These are phyloP conservation scores for Ogataea nakhonphanomensis DNA, from an alignment of 805 yeast genomes.

Conservation along the genomic window DNA sequence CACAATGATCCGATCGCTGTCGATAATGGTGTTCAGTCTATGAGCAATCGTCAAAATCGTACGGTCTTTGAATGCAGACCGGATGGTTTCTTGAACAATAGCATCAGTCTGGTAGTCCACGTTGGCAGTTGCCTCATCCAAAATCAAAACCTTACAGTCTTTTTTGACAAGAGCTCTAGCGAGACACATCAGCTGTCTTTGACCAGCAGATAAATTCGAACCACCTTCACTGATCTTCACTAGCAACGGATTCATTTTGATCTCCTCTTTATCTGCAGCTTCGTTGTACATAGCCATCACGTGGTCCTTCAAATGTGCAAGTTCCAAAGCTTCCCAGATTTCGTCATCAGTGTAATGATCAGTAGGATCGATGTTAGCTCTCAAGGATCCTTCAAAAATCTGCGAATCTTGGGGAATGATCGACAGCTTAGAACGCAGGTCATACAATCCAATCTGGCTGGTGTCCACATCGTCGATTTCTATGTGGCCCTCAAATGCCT, in stretches of 20 bases:
- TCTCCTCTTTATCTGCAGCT: slow-evolving; percentile 38
- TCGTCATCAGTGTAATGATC: slow-evolving; percentile 64
- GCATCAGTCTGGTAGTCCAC: slow-evolving; percentile 84
- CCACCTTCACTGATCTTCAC: slow-evolving; percentile 34
- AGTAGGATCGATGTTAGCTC: slow-evolving; percentile 87
- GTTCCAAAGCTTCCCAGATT: slow-evolving; percentile 76
- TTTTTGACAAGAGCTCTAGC: slow-evolving; percentile 72
- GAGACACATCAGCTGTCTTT: slow-evolving; percentile 79
- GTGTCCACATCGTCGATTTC: slow-evolving; percentile 69
- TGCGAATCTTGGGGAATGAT: slow-evolving; percentile 96
- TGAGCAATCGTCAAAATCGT: slow-evolving; percentile 85
- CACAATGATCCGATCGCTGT: slow-evolving; percentile 73
- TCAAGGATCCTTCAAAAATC: slow-evolving; percentile 79
- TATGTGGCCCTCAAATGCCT: slow-evolving; percentile 60
- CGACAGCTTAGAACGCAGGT: slow-evolving; percentile 70
- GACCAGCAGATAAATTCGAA: slow-evolving; percentile 83
- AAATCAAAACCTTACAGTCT: slow-evolving; percentile 53
- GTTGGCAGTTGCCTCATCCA: slow-evolving; percentile 89
- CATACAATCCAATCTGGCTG: slow-evolving; percentile 65
- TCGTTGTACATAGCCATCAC: slow-evolving; percentile 51
- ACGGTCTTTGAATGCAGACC: slow-evolving; percentile 69
- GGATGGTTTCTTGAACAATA: slow-evolving; percentile 72
- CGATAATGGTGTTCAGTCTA: slow-evolving; percentile 77
- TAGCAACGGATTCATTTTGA: slow-evolving; percentile 25
- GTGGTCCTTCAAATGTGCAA: slow-evolving; percentile 73